Evolutionary conservation across 768 basidiomycete species (phyloP), one percentile per base, ranked within the genome.

Genomic region (Vararia minispora): DNA sequence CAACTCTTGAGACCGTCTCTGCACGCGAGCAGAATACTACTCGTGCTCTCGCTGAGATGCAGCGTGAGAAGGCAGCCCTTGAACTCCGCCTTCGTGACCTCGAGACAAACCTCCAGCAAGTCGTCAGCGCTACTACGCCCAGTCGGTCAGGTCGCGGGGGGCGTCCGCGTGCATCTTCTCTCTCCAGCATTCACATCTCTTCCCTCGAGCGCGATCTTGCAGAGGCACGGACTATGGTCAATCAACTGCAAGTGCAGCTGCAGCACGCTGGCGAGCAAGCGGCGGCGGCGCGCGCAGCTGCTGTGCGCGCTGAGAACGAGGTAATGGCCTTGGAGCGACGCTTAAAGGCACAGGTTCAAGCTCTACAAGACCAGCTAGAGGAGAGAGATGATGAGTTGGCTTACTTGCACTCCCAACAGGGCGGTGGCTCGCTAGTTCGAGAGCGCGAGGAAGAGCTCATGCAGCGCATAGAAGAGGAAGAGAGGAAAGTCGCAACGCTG

Each of bases 381-480:
- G 72, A 70, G 46, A 74, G 66, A 48, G 72, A 77, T 22, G 74
- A 75, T 28, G 83, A 85, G 44, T 46, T 84, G 8, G 57, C 56
- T 14, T 66, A 61, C 29, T 39, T 74, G 30, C 61, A 52, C 49
- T 61, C 54, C 23, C 45, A 46, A 5, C 60, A 65, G 23, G 54
- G 37, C 6, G 51, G 57, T 17, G 71, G 61, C 2, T 42, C 36
- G 17, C 51, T 54, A 34, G 56, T 65, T 20, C 61, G 57, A 16
- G 60, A 61, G 42, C 61, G 82, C 35, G 83, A 85, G 52, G 66
- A 69, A 18, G 74, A 74, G 38, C 50, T 85, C 21, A 43, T 78
- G 52, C 64, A 68, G 54, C 65, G 83, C 45, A 73, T 86, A 21
- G 80, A 85, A 30, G 79, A 81, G 49, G 80, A 85, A 44, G 76